Conservation (phyloP, 768 basidiomycete species). For the Sistotremastrum niveocremeum region DNA sequence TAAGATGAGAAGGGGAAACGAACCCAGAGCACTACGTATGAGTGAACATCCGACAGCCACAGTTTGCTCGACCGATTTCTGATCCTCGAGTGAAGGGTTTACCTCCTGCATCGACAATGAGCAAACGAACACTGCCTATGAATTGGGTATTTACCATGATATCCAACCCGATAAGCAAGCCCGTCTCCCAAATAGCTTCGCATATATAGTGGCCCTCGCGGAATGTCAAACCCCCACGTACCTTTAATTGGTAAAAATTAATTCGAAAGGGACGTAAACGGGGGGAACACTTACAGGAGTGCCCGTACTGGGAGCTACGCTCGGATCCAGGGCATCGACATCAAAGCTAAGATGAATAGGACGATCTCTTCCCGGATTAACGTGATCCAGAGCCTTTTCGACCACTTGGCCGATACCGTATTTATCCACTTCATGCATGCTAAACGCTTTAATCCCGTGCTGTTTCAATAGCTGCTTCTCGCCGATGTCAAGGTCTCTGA, state of each 20-base stretch:
- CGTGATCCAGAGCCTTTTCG: conserved; percentile 90
- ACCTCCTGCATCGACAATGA: conserved; percentile 52
- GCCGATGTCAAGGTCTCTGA: conserved; percentile 82
- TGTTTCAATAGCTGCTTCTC: conserved; percentile 81
- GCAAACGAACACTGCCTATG: conserved; percentile 2
- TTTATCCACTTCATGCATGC: conserved; percentile 77
- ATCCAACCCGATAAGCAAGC: conserved; percentile 82
- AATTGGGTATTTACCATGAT: conserved; percentile 56
- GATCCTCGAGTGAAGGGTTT: conserved; percentile 83
- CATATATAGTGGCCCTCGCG: conserved; percentile 98
- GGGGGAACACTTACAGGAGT: conserved; percentile 49
- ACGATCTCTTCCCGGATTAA: conserved; percentile 68
- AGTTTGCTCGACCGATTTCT: conserved; percentile 66
- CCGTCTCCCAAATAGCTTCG: conserved; percentile 86
- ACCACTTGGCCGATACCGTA: conserved; percentile 91
- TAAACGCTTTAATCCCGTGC: conserved; percentile 79
- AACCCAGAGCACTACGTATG: conserved; percentile 71
- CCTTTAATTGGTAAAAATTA: conserved; percentile 25
- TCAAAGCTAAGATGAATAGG: conserved; percentile 97
- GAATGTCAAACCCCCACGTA: conserved; percentile 91
- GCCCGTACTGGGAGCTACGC: conserved; percentile 91
- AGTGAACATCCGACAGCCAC: conserved; percentile 84
- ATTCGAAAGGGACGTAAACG: background rate
- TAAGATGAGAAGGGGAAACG: conserved; percentile 12
- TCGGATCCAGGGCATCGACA: conserved; percentile 88